phyloP scores from a whole-genome alignment of 2,329 filamentous ascomycete genomes.

The Karstenula rhodostoma region DNA sequence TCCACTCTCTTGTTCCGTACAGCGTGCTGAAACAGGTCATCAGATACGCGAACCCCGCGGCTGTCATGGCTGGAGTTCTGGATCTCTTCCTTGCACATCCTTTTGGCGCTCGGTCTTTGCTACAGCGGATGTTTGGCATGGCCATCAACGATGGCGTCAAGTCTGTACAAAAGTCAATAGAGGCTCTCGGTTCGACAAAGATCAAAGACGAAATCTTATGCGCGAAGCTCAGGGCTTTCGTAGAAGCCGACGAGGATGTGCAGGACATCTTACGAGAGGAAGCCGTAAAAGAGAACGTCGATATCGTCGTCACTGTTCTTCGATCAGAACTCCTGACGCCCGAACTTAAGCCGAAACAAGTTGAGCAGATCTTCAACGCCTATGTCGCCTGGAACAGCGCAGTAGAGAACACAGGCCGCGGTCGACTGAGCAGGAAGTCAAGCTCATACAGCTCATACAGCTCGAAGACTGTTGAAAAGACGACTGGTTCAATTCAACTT shows the following conservation, averaged over 20 bases:
- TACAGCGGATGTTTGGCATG: constrained; percentile 94
- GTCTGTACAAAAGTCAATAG: constrained; percentile 85
- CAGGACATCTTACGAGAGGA: constrained; percentile 79
- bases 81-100: constrained; percentile 97
- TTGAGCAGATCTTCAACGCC: constrained; percentile 87
- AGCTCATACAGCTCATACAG: constrained; percentile 47
- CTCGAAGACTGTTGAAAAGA: constrained; percentile 35
- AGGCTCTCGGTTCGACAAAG: constrained; percentile 72
- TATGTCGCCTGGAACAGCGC: constrained; percentile 97
- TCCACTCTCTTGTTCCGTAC: constrained; percentile 94
- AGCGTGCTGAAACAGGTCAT: constrained; percentile 95
- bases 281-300: constrained; percentile 75
- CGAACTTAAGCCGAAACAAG: constrained; percentile 75
- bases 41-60: constrained; percentile 92
- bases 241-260: constrained; percentile 74
- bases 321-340: constrained; percentile 80
- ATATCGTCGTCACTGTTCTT: constrained; percentile 85
- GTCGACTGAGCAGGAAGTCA: constrained; percentile 41
- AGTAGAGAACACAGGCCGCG: constrained; percentile 73
- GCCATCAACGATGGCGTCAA: constrained; percentile 90
- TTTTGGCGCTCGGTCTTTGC: constrained; percentile 85
- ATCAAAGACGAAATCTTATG: constrained; percentile 83
- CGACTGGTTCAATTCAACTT: constrained; percentile 53
- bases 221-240: constrained; percentile 82
- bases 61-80: constrained; percentile 94